These are phyloP conservation scores for Colletotrichum karsti DNA, from an alignment of 2,329 filamentous ascomycete genomes.

Conservation along the genomic window DNA sequence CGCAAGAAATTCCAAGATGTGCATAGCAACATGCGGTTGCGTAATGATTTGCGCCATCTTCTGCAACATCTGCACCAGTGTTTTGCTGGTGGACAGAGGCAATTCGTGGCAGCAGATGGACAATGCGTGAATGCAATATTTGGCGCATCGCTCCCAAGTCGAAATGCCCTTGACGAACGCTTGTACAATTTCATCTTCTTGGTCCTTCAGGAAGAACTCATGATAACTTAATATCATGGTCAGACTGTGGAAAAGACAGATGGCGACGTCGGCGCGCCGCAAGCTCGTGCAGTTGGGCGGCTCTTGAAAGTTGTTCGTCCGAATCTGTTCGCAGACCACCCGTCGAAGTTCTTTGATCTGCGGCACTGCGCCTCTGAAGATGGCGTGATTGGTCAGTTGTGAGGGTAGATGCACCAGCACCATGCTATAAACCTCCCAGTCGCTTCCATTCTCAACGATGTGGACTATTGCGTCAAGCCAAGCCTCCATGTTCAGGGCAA, in stretches of 20 bases:
- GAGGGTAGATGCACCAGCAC: slow-evolving; percentile 85
- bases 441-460: slow-evolving; percentile 74
- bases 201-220: slow-evolving; percentile 80
- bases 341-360: slow-evolving; percentile 81
- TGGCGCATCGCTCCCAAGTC: slow-evolving; percentile 85
- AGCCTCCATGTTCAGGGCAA: slow-evolving; percentile 64
- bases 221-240: slow-evolving; percentile 93
- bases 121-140: slow-evolving; percentile 92
- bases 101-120: slow-evolving; percentile 96
- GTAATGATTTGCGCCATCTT: slow-evolving; percentile 98
- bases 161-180: slow-evolving; percentile 88
- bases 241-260: slow-evolving; percentile 87
- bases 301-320: slow-evolving; percentile 79
- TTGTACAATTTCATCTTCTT: slow-evolving; percentile 89
- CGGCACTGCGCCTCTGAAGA: slow-evolving; percentile 78
- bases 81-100: slow-evolving; percentile 85
- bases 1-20: slow-evolving; percentile 95
- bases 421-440: slow-evolving; percentile 96
- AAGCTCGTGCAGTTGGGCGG: slow-evolving; percentile 82
- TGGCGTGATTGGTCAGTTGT: slow-evolving; percentile 87
- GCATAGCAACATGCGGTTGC: slow-evolving; percentile 88
- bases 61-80: slow-evolving; percentile 84
- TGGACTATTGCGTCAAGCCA: slow-evolving; percentile 83
- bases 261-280: slow-evolving; percentile 86
- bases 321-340: slow-evolving; percentile 84